Base-by-base conservation (phyloP, 179 eudicot genomes). In the Patellifolia procumbens region DNA sequence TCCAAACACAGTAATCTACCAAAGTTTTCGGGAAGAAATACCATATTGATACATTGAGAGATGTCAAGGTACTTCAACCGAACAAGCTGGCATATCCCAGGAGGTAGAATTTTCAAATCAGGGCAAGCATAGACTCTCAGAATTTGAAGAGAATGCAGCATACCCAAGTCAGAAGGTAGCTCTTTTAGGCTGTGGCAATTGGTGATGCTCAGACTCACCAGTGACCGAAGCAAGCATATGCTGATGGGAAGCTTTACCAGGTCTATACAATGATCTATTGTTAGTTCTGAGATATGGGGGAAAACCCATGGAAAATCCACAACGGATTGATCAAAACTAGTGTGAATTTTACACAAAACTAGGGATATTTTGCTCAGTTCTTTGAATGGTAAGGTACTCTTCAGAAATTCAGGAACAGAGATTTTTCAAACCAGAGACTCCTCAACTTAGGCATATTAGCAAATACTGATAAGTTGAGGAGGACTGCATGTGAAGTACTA, bases 351-450 rank as follows among this genome's bases (percentile, higher is more conserved):
- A 81, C 93, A 93, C 11, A 90, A 89, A 55, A 90, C 75, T 29
- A 93, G 64, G 1, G 98, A 92, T 13, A 93, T 22, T 78, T 93
- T 93, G 32, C 32, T 76, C 76, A 90, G 56, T 56, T 85, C 88
- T 53, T 79, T 73, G 6, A 90, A 70, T 28, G 97, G 92, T 24
- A 61, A 64, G 13, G 86, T 81, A 60, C 84, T 72, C 68, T 76
- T 34, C 3, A 90, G 88, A 31, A 91, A 65, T 16, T 81, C 86
- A 74, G 96, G 95, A 61, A 93, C 78, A 0, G 85, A 72, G 16
- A 92, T 83, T 89, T 88, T 85, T 92, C 92, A 16, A 93, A 80
- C 97, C 97, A 93, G 55, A 93, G 91, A 85, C 93, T 92, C 75
- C 88, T 83, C 75, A 90, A 76, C 81, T 88, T 87, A 74, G 76